Conservation (phyloP, 169 alveolate genomes). For the Cryptosporidium viatorum region DNA sequence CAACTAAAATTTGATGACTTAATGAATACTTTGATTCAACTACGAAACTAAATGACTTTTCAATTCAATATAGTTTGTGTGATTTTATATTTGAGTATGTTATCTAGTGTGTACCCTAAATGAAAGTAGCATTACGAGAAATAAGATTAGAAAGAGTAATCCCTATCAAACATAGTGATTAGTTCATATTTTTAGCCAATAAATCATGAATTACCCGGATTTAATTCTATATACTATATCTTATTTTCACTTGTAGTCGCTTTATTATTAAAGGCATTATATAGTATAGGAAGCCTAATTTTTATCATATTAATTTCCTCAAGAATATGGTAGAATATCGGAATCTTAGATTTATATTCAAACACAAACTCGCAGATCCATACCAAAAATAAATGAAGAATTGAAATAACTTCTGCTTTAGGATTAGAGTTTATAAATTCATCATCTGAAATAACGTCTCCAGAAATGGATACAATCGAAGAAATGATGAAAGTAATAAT, state of each 20-base stretch:
- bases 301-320: constrained; percentile 64
- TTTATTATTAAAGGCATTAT: not conserved
- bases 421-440: constrained; percentile 9
- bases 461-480: constrained; percentile 16
- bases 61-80: not conserved
- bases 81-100: no score
- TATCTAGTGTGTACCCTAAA: not conserved
- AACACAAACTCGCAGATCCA: constrained; percentile 71
- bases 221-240: not conserved
- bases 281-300: constrained; percentile 52
- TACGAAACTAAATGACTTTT: not conserved
- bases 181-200: no score
- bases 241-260: not conserved
- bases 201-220: no score
- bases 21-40: not conserved
- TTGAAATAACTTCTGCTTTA: constrained; percentile 1
- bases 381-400: constrained; percentile 9
- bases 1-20: no score
- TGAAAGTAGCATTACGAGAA: no score
- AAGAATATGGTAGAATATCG: constrained; percentile 22
- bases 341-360: constrained; percentile 41
- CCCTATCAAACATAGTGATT: not conserved
- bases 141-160: not conserved
- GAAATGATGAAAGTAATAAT: constrained; percentile 20
- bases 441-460: not conserved